Conservation (phyloP, 345 rosid genomes). For the Lepidium sativum region DNA sequence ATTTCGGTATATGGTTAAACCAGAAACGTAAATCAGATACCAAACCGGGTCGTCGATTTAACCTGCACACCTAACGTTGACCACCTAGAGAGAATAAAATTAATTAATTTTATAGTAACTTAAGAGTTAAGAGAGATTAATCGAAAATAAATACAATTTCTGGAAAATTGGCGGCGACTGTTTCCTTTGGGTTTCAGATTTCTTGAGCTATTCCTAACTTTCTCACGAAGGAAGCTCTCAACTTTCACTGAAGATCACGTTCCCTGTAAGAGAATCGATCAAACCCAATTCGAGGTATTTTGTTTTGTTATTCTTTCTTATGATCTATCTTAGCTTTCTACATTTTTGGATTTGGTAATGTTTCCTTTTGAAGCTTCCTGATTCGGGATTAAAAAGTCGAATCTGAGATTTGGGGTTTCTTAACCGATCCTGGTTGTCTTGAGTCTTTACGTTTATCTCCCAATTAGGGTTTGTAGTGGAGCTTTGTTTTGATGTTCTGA, state of each 20-base stretch:
- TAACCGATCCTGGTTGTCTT: neutral
- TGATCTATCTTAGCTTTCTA: neutral
- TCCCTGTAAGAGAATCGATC: conserved; percentile 28
- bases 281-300: conserved; percentile 9
- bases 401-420: conserved; percentile 10
- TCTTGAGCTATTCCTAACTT: conserved; percentile 23
- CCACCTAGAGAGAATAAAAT: neutral
- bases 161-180: conserved; percentile 27
- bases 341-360: neutral
- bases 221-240: conserved; percentile 23
- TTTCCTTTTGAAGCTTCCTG: conserved; percentile 11
- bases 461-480: conserved; percentile 14
- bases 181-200: conserved; percentile 20
- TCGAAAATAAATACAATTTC: neutral
- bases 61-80: conserved; percentile 18
- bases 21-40: neutral
- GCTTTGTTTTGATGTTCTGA: conserved; percentile 19
- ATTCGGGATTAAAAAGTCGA: conserved; percentile 6
- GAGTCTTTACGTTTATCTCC: neutral
- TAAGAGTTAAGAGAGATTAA: neutral
- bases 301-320: neutral
- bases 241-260: conserved; percentile 11
- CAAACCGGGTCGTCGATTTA: neutral
- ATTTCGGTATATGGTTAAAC: no score
- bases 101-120: neutral